Evolutionary conservation across 371 early-diverging fungal genomes (phyloP), one percentile per base, ranked within the genome.

Genomic region (Coemansia sp.): DNA sequence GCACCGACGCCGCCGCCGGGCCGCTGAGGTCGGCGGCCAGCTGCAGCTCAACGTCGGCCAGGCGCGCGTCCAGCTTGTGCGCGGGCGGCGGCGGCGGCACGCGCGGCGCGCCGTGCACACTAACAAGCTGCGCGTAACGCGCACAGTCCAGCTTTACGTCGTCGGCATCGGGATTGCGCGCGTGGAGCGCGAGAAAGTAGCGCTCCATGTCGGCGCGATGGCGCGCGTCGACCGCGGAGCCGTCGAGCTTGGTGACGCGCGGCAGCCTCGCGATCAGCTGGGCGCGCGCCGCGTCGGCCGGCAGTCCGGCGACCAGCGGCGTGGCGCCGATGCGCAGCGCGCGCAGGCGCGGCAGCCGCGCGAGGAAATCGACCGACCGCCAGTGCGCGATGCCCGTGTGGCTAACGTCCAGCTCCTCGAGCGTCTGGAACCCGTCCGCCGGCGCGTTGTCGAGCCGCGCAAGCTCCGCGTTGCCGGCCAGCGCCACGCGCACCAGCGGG

Each of bases 191-290:
- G 36, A 92, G 63, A 62, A 90, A 94, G 61, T 86, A 91, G 20
- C 90, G 77, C 68, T 94, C 94, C 55, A 88, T 83, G 68, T 92
- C 89, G 0, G 65, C 59, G 7, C 91, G 78, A 49, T 86, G 85
- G 16, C 77, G 76, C 2, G 66, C 55, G 5, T 83, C 66, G 12
- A 92, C 69, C 68, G 80, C 49, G 6, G 76, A 42, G 20, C 76
- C 63, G 4, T 75, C 76, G 8, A 75, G 63, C 7, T 66, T 70
- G 0, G 33, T 14, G 1, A 75, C n/a, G 1, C 41, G 10, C 1
- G 60, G 56, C 30, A 75, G 40, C 1, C 71, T 30, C 0, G 59
- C 66, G 7, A 75, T 34, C 1, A 42, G 14, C 16, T 70, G 59
- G 0, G 70, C 56, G 0, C 66, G 59, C 0, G 52, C 35, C 0